A percentile compares a stretch with the other conserved stretches of the same genome.
Conservation (phyloP, 129 eudicot species). For the Artemisia tridentata region DNA sequence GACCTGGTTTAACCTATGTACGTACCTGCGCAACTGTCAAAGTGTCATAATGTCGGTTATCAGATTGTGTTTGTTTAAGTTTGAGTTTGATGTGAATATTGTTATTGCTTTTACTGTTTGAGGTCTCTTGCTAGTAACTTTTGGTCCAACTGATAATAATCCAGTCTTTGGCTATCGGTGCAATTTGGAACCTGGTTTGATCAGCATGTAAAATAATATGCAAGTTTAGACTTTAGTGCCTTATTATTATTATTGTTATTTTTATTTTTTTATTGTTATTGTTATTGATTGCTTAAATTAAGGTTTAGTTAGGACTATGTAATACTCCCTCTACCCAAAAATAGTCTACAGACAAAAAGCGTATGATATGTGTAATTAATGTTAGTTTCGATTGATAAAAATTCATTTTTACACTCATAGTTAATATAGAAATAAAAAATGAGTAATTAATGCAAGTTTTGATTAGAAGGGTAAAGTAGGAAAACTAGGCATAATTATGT, state of each 20-base stretch:
- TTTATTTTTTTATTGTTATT: too few relatives aligned
- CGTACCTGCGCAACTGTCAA: background rate
- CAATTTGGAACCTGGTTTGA: background rate
- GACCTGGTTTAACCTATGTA: slow-evolving; percentile 1
- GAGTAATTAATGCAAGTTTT: too few relatives aligned
- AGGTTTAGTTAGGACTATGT: too few relatives aligned
- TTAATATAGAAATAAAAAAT: too few relatives aligned
- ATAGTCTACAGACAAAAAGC: too few relatives aligned
- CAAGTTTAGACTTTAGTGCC: background rate
- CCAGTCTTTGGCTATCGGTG: background rate
- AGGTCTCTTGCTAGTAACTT: background rate
- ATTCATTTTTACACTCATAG: too few relatives aligned
- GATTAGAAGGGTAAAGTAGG: too few relatives aligned
- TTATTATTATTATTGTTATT: background rate
- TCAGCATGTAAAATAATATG: background rate
- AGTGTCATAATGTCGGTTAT: background rate
- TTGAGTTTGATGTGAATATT: slow-evolving; percentile 16
- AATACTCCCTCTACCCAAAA: too few relatives aligned
- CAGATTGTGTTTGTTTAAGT: slow-evolving; percentile 15
- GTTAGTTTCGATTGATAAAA: too few relatives aligned
- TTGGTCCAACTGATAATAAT: background rate
- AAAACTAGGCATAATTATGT: too few relatives aligned
- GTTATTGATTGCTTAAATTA: too few relatives aligned
- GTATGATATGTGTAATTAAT: too few relatives aligned
- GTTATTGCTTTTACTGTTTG: background rate